These are phyloP conservation scores for Quillaja saponaria DNA, from an alignment of 306 rosid genomes.

Conservation along the genomic window DNA sequence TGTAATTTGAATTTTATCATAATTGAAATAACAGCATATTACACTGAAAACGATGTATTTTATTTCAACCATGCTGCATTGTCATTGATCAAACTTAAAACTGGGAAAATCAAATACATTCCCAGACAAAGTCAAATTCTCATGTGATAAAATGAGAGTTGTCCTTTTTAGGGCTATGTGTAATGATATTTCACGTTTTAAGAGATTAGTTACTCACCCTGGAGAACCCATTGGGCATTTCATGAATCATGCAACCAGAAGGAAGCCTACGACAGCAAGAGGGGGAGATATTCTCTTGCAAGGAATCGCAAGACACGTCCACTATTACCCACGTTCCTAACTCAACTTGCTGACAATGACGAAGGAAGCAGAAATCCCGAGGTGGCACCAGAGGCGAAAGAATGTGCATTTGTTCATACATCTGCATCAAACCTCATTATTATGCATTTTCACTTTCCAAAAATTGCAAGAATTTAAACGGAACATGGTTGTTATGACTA, in stretches of 20 bases:
- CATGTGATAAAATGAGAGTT: no score
- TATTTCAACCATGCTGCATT: no score
- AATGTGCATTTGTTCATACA: constrained; percentile 68
- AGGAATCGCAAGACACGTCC: constrained; percentile 58
- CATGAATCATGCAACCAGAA: constrained; percentile 74
- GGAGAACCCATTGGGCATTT: constrained; percentile 43
- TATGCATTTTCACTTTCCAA: background rate
- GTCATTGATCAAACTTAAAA: no score
- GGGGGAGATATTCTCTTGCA: background rate
- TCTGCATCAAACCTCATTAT: constrained; percentile 41
- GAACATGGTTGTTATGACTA: background rate
- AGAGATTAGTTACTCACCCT: constrained; percentile 34
- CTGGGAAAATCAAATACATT: no score
- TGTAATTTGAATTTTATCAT: no score
- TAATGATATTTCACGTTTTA: no score
- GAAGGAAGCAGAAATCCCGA: constrained; percentile 55
- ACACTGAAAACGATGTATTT: no score
- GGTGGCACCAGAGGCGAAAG: constrained; percentile 63
- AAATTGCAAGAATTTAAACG: no score
- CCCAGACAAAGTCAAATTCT: no score
- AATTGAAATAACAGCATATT: no score
- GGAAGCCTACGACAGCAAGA: constrained; percentile 62
- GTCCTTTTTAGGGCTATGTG: no score
- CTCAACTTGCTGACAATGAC: constrained; percentile 54
- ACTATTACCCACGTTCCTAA: constrained; percentile 54